Evolutionary conservation across 1,284 basidiomycete genomes (phyloP), one percentile per base, ranked within the genome.

Genomic region (Tylopilus sp.): DNA sequence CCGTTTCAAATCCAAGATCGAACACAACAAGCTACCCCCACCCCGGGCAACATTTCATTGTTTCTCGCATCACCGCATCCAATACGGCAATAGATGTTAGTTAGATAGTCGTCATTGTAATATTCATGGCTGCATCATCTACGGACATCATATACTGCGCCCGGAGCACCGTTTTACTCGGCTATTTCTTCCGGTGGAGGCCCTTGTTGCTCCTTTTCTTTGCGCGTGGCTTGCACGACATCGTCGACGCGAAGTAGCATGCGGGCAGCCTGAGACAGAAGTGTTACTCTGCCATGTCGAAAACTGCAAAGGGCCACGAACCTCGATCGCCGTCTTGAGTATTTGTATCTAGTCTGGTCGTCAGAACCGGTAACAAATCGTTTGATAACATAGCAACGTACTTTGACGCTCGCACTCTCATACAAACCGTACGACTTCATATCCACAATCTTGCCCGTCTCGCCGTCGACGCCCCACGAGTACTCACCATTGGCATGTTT

Each of bases 321-420:
- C 88, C 82, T 98, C 94, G 61, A 98, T 90, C 17, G 96, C 95
- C 11, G 96, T 99, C 83, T 99, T 98, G 67, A 98, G 77, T 19
- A 89, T 98, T 80, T 98, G 96, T 47, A 97, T 90, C 88, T 86
- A 57, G 20, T 48, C 35, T 24, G 19, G 39, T 13, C 0, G 29
- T 62, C 22, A 55, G 37, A 17, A 36, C 48, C 8, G 28, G 28
- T 5, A 20, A 24, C 20, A 31, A 29, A 41, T n/a, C 11, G 25
- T 7, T 17, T 20, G 8, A 19, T 24, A 37, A 9, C 20, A 26
- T 6, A 8, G 11, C 2, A 6, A 61, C 68, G 8, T 57, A 85
- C 86, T 81, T 98, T 98, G 66, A 99, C 95, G 57, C 92, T 94
- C 3, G 95, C 94, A 36, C 88, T 92, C 75, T 99, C 97, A 61